These are phyloP conservation scores for Cladosporium sp. DNA, from an alignment of 2,329 filamentous ascomycete genomes.

Conservation along the genomic window DNA sequence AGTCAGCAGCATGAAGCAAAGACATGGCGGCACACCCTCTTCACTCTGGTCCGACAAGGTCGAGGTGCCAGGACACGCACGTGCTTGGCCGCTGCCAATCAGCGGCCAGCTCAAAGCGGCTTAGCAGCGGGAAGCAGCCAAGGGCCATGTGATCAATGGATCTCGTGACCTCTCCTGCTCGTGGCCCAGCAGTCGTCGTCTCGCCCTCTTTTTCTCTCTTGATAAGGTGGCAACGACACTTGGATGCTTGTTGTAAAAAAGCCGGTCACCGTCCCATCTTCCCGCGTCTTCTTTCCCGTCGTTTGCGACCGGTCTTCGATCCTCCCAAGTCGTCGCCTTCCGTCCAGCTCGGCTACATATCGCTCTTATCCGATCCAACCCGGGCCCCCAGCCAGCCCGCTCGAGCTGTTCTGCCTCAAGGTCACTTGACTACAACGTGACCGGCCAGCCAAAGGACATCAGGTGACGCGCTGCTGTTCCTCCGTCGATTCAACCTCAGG, in stretches of 20 bases:
- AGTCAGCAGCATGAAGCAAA: no score
- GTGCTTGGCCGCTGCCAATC: no score
- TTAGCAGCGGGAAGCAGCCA: neutral
- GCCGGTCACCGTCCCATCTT: no score
- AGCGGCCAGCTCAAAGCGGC: neutral
- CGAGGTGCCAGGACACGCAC: no score
- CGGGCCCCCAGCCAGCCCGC: neutral
- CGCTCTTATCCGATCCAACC: neutral
- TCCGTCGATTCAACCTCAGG: slow-evolving; percentile 7
- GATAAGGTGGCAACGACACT: slow-evolving; percentile 9
- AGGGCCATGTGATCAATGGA: neutral
- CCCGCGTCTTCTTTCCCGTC: neutral
- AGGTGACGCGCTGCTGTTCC: slow-evolving; percentile 3
- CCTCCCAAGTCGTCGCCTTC: neutral
- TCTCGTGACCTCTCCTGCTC: neutral
- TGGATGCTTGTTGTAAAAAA: no score
- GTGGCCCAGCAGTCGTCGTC: neutral
- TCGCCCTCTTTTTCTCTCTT: no score
- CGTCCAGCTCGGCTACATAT: neutral
- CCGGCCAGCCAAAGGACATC: neutral
- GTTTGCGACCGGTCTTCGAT: neutral
- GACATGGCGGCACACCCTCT: no score
- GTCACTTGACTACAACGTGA: slow-evolving; percentile 12
- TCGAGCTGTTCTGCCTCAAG: neutral
- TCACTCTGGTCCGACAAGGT: no score